Conservation (phyloP, 768 basidiomycete genomes). For the Rhizopogon roseolus region DNA sequence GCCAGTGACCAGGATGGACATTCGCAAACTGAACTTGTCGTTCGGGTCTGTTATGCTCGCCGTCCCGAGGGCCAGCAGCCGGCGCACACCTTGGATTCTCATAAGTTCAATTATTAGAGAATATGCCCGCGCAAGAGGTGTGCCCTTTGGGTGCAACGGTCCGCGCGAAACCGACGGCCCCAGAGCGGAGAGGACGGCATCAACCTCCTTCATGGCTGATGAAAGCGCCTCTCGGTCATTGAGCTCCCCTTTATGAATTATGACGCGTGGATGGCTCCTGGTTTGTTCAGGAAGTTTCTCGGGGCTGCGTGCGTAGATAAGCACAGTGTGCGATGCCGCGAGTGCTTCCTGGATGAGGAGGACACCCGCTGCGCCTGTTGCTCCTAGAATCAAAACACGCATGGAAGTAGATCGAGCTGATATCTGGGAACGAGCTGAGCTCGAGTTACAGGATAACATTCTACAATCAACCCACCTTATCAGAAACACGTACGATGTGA, state of each 20-base stretch:
- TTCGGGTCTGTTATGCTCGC: constrained; percentile 56
- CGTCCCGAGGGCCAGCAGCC: constrained; percentile 66
- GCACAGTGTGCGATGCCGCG: constrained; percentile 36
- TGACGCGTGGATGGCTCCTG: constrained; percentile 37
- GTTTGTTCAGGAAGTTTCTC: constrained; percentile 56
- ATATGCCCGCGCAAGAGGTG: constrained; percentile 63
- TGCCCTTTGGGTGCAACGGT: constrained; percentile 35
- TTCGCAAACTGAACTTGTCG: constrained; percentile 48
- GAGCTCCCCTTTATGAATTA: constrained; percentile 51
- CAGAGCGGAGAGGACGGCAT: constrained; percentile 63
- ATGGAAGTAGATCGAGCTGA: constrained; percentile 18
- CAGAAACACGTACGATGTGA: neutral
- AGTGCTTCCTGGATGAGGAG: constrained; percentile 55
- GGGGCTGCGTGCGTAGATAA: constrained; percentile 62
- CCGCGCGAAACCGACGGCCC: constrained; percentile 47
- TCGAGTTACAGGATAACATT: neutral
- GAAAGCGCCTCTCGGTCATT: constrained; percentile 45
- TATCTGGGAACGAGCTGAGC: neutral
- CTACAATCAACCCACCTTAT: neutral
- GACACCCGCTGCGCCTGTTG: constrained; percentile 58
- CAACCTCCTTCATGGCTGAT: constrained; percentile 49
- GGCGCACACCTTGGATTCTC: constrained; percentile 45
- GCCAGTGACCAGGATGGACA: constrained; percentile 32
- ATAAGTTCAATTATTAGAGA: constrained; percentile 49
- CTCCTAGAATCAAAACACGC: constrained; percentile 66